Base-by-base conservation (phyloP, 1,284 basidiomycete genomes). In the Pseudozyma pruni region DNA sequence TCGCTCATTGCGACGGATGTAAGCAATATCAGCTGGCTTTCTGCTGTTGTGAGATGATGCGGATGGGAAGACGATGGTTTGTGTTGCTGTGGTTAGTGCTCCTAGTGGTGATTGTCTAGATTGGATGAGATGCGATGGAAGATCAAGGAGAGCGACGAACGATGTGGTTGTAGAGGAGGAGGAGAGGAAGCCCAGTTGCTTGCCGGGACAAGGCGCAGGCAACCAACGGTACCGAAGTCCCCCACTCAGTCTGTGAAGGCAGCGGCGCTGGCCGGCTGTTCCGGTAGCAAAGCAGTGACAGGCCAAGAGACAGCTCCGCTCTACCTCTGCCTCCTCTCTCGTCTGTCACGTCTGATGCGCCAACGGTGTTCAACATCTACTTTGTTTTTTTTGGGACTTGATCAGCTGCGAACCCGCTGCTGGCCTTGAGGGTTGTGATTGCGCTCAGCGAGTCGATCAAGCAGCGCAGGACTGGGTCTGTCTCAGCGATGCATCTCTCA, bases 1-100 rank as follows among this genome's bases (percentile, higher is more conserved):
- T 58, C 62, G 62, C 62, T 64, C 62, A 64, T 64, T 31, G 55
- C 62, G 49, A 53, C 45, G n/a, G 8, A 34, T 10, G 2, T 25
- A 22, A 13, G 35, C 16, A 35, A 9, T 13, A 10, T 6, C 8
- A 38, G 9, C 9, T 9, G 5, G 37, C 8, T 9, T 23, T 16
- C 17, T 45, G 35, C 11, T 22, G 16, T 8, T 8, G 19, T 17
- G 17, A 17, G 19, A 20, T 20, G 37, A 20, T 5, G 37, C 17
- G n/a, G 42, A 33, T 44, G 13, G 19, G 42, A 44, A 22, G 16
- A 29, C 42, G 6, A 11, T 7, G 11, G 27, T 29, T 29, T 6
- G 4, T 20, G n/a, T 32, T 8, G 16, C 8, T 14, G 23, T 40
- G 14, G 25, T 31, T 32, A 17, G 29, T 22, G 32, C n/a, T 14